phyloP scores from a whole-genome alignment of 306 rosid genomes.

The Cicer cuneatum region DNA sequence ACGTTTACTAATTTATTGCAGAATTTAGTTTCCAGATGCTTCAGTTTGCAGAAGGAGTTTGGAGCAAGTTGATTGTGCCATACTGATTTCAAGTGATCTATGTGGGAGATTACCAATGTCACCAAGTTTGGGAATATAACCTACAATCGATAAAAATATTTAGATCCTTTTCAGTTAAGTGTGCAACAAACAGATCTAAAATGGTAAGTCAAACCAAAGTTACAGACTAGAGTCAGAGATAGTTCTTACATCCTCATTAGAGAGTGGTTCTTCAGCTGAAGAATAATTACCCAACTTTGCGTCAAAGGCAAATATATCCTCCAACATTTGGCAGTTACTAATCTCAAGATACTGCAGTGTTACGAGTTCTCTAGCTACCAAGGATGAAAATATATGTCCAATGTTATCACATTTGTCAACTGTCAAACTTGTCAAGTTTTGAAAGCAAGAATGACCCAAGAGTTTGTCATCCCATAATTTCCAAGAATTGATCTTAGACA shows the following conservation, averaged over 20 bases:
- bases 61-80: neutral
- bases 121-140: slow-evolving; percentile 21
- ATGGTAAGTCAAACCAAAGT: neutral
- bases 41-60: slow-evolving; percentile 10
- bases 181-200: neutral
- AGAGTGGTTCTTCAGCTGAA: neutral
- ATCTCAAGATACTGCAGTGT: neutral
- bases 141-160: neutral
- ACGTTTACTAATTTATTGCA: slow-evolving; percentile 5
- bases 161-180: neutral
- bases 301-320: neutral
- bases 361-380: neutral
- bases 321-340: slow-evolving; percentile 5
- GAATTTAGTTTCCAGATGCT: neutral
- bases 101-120: neutral
- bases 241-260: neutral
- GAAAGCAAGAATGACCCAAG: neutral
- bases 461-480: slow-evolving; percentile 3
- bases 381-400: neutral
- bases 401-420: neutral
- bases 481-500: neutral
- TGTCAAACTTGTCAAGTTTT: neutral
- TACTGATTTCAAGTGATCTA: slow-evolving; percentile 2
- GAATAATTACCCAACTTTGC: neutral
- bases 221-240: neutral